Percentiles rank a stretch among this genome's conserved stretches.
These are phyloP conservation scores for Umbelopsis sp. DNA, from an alignment of 192 early-diverging fungal species.

Conservation along the genomic window DNA sequence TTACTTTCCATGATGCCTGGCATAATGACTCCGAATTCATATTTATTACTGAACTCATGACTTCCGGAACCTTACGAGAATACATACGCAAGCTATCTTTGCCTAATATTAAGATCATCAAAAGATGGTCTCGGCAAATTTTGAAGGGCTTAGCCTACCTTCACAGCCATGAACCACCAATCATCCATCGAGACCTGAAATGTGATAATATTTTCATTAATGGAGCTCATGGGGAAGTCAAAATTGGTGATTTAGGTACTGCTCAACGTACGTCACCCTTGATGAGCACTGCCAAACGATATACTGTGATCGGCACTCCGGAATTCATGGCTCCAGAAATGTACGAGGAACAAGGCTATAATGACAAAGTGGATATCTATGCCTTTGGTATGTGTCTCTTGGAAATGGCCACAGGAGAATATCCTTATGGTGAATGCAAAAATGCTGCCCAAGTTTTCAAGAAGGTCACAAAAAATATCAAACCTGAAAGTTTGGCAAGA, in stretches of 20 bases:
- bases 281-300: slow-evolving; percentile 80
- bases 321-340: slow-evolving; percentile 88
- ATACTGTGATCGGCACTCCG: slow-evolving; percentile 80
- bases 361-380: slow-evolving; percentile 84
- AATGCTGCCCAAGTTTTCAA: slow-evolving; percentile 82
- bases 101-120: slow-evolving; percentile 76
- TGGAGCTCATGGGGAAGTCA: slow-evolving; percentile 80
- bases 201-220: slow-evolving; percentile 90
- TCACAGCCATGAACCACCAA: slow-evolving; percentile 76
- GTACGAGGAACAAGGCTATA: slow-evolving; percentile 84
- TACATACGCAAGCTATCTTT: slow-evolving; percentile 74
- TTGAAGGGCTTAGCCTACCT: slow-evolving; percentile 77
- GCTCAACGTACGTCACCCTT: slow-evolving; percentile 47
- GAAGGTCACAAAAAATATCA: slow-evolving; percentile 71
- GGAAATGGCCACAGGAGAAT: slow-evolving; percentile 86
- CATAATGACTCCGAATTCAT: slow-evolving; percentile 73
- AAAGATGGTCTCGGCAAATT: slow-evolving; percentile 81
- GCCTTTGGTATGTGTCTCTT: slow-evolving; percentile 84
- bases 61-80: slow-evolving; percentile 79
- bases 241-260: slow-evolving; percentile 84
- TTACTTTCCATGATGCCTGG: slow-evolving; percentile 79
- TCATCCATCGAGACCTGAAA: slow-evolving; percentile 83
- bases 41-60: slow-evolving; percentile 86
- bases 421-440: slow-evolving; percentile 80
- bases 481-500: slow-evolving; percentile 69